Conservation (phyloP, 2,329 filamentous ascomycete genomes). For the Aaosphaeria pasadenensis region DNA sequence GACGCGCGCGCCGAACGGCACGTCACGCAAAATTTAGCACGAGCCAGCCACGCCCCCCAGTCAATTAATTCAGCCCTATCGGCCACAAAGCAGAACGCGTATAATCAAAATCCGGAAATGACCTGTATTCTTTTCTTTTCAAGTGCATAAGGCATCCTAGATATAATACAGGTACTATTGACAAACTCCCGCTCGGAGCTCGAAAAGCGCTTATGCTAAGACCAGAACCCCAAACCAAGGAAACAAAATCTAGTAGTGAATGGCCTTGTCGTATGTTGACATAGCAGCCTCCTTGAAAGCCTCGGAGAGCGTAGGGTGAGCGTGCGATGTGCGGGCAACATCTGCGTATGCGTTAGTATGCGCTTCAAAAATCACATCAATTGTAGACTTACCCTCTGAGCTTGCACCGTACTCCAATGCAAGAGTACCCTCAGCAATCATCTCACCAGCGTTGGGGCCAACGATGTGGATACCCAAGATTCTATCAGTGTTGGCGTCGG, state of each 20-base stretch:
- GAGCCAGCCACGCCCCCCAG: too few relatives aligned
- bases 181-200: conserved; percentile 37
- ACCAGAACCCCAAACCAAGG: conserved; percentile 21
- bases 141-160: conserved; percentile 28
- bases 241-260: conserved; percentile 69
- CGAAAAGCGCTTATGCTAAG: conserved; percentile 34
- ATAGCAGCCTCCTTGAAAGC: conserved; percentile 99
- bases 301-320: conserved; percentile 92
- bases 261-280: conserved; percentile 92
- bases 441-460: conserved; percentile 93
- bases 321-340: conserved; percentile 77
- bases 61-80: too few relatives aligned
- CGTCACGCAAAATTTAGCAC: too few relatives aligned
- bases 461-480: conserved; percentile 96
- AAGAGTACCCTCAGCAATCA: conserved; percentile 96
- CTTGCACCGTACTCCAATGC: conserved; percentile 96
- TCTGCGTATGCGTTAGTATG: conserved; percentile 22
- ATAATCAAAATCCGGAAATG: background rate
- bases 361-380: background rate
- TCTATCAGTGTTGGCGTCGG: conserved; percentile 93
- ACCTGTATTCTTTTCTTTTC: conserved; percentile 20
- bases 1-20: background rate
- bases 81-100: too few relatives aligned
- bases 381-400: conserved; percentile 72
- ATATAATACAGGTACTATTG: conserved; percentile 41